Evolutionary conservation across 345 rosid species (phyloP), one percentile per base, ranked within the genome.

Genomic region (Corchorus olitorius): DNA sequence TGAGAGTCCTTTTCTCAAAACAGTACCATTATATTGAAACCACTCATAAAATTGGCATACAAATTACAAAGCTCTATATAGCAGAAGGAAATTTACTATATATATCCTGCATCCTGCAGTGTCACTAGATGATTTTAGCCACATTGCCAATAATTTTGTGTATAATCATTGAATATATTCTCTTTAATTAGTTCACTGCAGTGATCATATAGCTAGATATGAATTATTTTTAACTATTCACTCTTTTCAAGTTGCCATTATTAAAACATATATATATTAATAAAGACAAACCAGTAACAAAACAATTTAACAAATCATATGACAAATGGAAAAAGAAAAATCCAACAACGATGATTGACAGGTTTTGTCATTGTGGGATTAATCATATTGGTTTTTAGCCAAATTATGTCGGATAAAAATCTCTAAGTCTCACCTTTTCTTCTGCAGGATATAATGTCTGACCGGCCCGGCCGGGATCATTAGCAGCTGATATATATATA

Each of bases 311-410:
- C 41, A 12, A 45, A 60, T 33, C 68, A 64, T n/a, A 64, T n/a
- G 48, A 4, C 34, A 19, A 45, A 15, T 34, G 46, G 14, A 62
- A 64, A 63, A 35, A 5, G 48, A 41, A 64, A 64, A 37, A n/a
- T 41, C 68, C 68, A 41, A 64, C 22, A 64, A 37, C 1, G 68
- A 64, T 64, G 68, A 64, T 64, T 64, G 48, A 64, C 68, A 64
- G 49, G 45, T 64, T 64, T 64, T 64, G 65, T 64, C 68, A 37
- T 10, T 64, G 48, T 37, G 5, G 46, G 68, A 64, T 27, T 27
- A 64, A 15, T 37, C 68, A 64, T 34, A 34, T 62, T 62, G 66
- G 45, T 34, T 62, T 62, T 14, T 16, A 34, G 66, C 56, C 56
- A 3, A 53, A 53, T 53, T 3, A 0, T 64, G 68, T 64, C 68